These are phyloP conservation scores for Epichloe hybrida DNA, from an alignment of 2,329 filamentous ascomycete species.

Conservation along the genomic window DNA sequence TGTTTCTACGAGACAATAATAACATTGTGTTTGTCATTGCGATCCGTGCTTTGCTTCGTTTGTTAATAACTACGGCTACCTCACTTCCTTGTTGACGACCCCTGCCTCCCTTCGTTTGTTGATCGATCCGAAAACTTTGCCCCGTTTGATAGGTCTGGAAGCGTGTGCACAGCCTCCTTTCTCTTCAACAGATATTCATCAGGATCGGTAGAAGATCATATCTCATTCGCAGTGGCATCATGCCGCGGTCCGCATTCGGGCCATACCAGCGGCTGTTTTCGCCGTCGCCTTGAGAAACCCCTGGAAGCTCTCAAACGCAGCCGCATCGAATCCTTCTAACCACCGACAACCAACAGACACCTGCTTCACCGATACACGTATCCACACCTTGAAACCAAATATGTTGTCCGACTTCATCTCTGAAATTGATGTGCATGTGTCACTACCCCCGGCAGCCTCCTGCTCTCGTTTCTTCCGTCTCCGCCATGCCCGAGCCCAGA, in stretches of 20 bases:
- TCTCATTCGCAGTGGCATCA: too few species aligned
- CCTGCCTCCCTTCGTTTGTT: too few species aligned
- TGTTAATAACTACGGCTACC: too few species aligned
- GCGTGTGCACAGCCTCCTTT: too few species aligned
- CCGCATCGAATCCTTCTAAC: slow-evolving; percentile 60
- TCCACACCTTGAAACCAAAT: slow-evolving; percentile 46
- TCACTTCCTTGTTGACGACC: too few species aligned
- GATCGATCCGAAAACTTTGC: too few species aligned
- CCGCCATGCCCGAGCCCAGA: slow-evolving; percentile 66
- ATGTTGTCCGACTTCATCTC: slow-evolving; percentile 20
- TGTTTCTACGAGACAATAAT: too few species aligned
- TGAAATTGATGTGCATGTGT: slow-evolving; percentile 2
- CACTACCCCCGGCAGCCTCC: slow-evolving; percentile 18
- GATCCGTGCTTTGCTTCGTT: too few species aligned
- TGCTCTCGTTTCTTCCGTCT: slow-evolving; percentile 42
- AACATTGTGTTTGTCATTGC: too few species aligned
- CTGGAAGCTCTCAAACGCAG: slow-evolving; percentile 76
- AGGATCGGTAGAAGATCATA: too few species aligned
- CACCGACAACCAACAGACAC: slow-evolving; percentile 40
- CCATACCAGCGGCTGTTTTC: slow-evolving; percentile 3
- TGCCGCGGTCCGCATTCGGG: neutral
- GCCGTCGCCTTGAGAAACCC: slow-evolving; percentile 52
- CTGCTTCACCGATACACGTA: slow-evolving; percentile 25
- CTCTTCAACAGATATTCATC: neutral
- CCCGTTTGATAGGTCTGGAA: too few species aligned